A percentile compares a stretch with the other conserved stretches of the same genome.
Evolutionary conservation across 2,329 filamentous ascomycete species (phyloP).

Genomic region (Botryotinia narcissicola): DNA sequence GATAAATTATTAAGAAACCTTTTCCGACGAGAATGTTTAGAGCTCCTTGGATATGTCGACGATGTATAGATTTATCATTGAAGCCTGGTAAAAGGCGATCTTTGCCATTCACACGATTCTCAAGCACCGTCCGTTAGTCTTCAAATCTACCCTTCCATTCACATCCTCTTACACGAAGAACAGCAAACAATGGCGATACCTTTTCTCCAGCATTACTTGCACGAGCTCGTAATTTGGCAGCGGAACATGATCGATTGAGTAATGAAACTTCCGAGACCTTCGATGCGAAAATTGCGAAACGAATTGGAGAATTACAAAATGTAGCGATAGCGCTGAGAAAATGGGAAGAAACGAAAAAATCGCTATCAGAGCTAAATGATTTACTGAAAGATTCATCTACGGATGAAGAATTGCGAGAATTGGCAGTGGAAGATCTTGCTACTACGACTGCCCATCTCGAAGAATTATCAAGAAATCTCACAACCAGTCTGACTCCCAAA

Average conservation of each 20-base stretch:
- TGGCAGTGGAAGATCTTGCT: conserved; percentile 81
- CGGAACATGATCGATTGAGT: conserved; percentile 57
- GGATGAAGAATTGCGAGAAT: conserved; percentile 68
- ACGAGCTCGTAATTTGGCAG: conserved; percentile 56
- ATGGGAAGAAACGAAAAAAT: conserved; percentile 55
- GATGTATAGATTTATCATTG: conserved; percentile 43
- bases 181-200: conserved; percentile 34
- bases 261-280: conserved; percentile 52
- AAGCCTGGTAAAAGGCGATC: conserved; percentile 31
- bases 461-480: conserved; percentile 64
- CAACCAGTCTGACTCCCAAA: conserved; percentile 74
- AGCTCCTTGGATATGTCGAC: conserved; percentile 53
- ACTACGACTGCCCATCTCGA: conserved; percentile 61
- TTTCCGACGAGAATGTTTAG: conserved; percentile 36
- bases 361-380: conserved; percentile 52
- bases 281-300: conserved; percentile 56
- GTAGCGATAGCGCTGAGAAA: conserved; percentile 57
- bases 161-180: conserved; percentile 25
- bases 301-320: conserved; percentile 58
- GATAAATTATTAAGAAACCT: conserved; percentile 15
- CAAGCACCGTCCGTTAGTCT: conserved; percentile 45
- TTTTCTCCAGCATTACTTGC: conserved; percentile 55
- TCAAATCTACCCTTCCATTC: conserved; percentile 18
- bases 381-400: conserved; percentile 46
- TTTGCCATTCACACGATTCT: conserved; percentile 39